Conservation (phyloP, 345 rosid genomes). For the Noccaea bulbosa region DNA sequence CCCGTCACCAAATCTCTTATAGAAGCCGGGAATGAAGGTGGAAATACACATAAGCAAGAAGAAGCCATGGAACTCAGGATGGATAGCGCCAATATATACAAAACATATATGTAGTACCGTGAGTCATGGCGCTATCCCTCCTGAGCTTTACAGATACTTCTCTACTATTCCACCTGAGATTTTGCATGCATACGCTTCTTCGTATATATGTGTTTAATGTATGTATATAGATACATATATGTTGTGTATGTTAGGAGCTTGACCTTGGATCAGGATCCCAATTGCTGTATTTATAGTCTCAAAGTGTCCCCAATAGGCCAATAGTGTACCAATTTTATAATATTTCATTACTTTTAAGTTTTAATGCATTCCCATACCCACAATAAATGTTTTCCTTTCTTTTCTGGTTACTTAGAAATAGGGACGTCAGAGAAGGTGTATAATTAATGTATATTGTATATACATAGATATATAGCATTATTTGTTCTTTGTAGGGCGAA, state of each 20-base stretch:
- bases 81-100: constrained; percentile 36
- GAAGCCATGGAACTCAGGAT: constrained; percentile 42
- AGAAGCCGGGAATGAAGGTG: not conserved
- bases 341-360: constrained; percentile 19
- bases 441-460: not conserved
- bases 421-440: not conserved
- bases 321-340: constrained; percentile 2
- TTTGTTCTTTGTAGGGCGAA: not conserved
- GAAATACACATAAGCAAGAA: constrained; percentile 20
- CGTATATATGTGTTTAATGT: not conserved
- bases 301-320: not conserved
- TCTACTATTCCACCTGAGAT: constrained; percentile 24
- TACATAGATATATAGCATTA: not conserved
- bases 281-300: constrained; percentile 26
- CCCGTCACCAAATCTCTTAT: not conserved
- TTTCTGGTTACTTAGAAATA: not conserved
- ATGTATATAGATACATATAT: not conserved
- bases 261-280: constrained; percentile 13
- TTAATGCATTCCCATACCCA: constrained; percentile 24
- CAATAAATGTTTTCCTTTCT: constrained; percentile 16
- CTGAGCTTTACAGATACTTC: constrained; percentile 42
- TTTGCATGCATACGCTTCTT: constrained; percentile 27
- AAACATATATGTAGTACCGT: not conserved
- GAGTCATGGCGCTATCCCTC: constrained; percentile 41
- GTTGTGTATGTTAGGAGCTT: not conserved